Conservation (phyloP, 179 eudicot genomes). For the Patellifolia procumbens region DNA sequence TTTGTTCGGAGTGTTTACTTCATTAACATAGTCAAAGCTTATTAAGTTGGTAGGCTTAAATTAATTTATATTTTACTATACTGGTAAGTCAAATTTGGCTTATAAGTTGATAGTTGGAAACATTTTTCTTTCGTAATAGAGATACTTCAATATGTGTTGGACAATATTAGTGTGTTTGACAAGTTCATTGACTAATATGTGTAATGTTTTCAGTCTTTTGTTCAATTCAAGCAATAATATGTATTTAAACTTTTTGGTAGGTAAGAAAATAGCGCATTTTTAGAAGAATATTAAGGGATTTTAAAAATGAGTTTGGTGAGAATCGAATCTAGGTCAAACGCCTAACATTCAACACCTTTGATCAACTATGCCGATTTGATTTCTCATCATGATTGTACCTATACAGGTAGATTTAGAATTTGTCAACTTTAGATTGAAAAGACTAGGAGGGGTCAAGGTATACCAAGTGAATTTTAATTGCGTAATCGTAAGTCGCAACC, state of each 20-base stretch:
- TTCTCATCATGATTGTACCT: too few species aligned
- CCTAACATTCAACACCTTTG: too few species aligned
- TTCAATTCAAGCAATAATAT: background rate
- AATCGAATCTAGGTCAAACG: too few species aligned
- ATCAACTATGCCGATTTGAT: too few species aligned
- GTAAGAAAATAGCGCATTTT: too few species aligned
- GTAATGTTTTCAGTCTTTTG: background rate
- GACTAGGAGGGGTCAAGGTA: background rate
- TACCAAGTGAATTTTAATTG: background rate
- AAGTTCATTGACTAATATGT: background rate
- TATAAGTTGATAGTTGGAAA: background rate
- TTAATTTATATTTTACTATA: background rate
- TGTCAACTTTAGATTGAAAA: background rate
- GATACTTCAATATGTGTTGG: background rate
- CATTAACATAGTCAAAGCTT: background rate
- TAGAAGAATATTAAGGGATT: too few species aligned
- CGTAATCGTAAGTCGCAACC: background rate
- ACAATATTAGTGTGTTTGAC: background rate
- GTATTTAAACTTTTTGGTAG: too few species aligned
- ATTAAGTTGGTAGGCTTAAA: background rate
- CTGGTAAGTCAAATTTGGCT: background rate
- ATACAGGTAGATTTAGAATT: background rate
- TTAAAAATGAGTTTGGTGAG: too few species aligned
- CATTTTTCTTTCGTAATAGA: too few species aligned
- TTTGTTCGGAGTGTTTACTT: background rate